phyloP scores from a whole-genome alignment of 495 filamentous ascomycete species.

The Podospora tetraspora region DNA sequence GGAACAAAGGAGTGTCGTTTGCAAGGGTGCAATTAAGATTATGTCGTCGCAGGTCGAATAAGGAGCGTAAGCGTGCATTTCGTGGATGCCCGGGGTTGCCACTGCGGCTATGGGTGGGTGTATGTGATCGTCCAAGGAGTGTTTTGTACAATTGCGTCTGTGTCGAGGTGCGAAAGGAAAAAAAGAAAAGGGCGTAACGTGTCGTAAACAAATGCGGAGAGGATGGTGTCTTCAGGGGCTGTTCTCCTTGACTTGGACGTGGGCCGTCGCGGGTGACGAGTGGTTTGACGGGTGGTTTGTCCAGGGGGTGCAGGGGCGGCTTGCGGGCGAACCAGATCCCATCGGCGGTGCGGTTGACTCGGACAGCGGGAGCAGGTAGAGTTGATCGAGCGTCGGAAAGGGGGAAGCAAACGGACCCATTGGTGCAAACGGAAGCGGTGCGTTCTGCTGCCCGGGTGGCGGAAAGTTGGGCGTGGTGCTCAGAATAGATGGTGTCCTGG shows the following conservation, averaged over 20 bases:
- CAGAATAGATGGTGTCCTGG: slow-evolving; percentile 37
- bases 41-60: slow-evolving; percentile 41
- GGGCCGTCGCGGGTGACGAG: slow-evolving; percentile 16
- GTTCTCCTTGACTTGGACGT: slow-evolving; percentile 23
- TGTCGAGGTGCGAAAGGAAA: slow-evolving; percentile 27
- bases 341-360: slow-evolving; percentile 32
- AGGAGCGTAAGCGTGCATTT: slow-evolving; percentile 29
- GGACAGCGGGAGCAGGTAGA: slow-evolving; percentile 27
- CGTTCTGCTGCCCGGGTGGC: slow-evolving; percentile 29
- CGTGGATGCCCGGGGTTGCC: slow-evolving; percentile 28
- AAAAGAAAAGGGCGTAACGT: slow-evolving; percentile 3
- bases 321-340: slow-evolving; percentile 28
- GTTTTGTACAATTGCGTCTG: slow-evolving; percentile 48
- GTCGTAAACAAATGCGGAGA: slow-evolving; percentile 13
- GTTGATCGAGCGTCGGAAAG: slow-evolving; percentile 34
- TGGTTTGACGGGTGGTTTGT: slow-evolving; percentile 17
- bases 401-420: slow-evolving; percentile 31
- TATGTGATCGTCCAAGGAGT: slow-evolving; percentile 41
- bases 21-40: slow-evolving; percentile 13
- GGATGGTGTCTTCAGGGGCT: slow-evolving; percentile 12
- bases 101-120: slow-evolving; percentile 25
- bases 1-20: slow-evolving; percentile 39
- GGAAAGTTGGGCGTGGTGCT: slow-evolving; percentile 35
- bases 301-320: slow-evolving; percentile 14
- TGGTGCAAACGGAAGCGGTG: slow-evolving; percentile 21